A percentile compares a stretch with the other conserved stretches of the same genome.
Conservation (phyloP, 305 asterid species). For the Fraxinus albicans region DNA sequence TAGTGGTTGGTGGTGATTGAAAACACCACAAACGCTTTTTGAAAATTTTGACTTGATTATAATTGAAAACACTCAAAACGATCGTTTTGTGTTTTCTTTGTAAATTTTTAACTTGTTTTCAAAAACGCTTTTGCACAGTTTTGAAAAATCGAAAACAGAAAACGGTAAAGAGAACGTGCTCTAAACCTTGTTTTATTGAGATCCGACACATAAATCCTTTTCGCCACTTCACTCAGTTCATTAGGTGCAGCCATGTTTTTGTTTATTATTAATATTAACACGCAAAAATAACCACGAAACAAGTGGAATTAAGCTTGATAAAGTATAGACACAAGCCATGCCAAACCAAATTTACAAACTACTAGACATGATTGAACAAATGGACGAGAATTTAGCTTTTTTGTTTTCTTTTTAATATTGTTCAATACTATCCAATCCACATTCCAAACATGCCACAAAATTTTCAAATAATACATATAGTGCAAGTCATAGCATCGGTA, state of each 20-base stretch:
- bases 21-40: too few species aligned
- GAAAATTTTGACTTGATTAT: too few species aligned
- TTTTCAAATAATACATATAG: constrained; percentile 50
- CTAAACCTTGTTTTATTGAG: too few species aligned
- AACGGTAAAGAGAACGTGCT: too few species aligned
- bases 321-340: background rate
- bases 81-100: too few species aligned
- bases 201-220: too few species aligned
- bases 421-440: background rate
- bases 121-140: too few species aligned
- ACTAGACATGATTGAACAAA: constrained; percentile 4
- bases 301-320: background rate
- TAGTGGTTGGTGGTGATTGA: too few species aligned
- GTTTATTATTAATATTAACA: background rate
- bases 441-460: constrained; percentile 28
- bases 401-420: background rate
- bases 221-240: too few species aligned
- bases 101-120: too few species aligned
- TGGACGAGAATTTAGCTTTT: background rate
- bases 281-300: background rate
- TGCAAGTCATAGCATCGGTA: constrained; percentile 27
- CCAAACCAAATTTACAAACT: background rate
- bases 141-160: too few species aligned
- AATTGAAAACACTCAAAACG: too few species aligned
- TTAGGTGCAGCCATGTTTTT: background rate